A percentile compares a stretch with the other conserved stretches of the same genome.
Conservation (phyloP, 2,329 filamentous ascomycete genomes). For the Colletotrichum liriopes region DNA sequence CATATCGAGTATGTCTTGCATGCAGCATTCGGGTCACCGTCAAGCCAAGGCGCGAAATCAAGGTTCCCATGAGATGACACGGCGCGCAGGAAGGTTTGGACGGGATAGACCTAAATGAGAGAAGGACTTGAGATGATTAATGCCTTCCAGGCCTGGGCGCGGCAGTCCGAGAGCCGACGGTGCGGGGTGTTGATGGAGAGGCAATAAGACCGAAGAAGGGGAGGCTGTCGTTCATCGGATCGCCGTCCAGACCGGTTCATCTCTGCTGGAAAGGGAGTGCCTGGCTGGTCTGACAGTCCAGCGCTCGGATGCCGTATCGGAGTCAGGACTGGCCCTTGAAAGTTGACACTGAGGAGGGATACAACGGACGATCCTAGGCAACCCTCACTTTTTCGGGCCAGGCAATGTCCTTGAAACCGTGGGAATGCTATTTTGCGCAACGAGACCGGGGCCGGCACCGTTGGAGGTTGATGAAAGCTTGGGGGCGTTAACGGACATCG, state of each 20-base stretch:
- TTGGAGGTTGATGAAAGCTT: constrained; percentile 34
- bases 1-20: background rate
- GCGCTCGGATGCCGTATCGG: background rate
- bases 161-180: constrained; percentile 14
- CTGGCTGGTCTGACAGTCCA: background rate
- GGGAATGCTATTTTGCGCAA: background rate
- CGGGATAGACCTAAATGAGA: background rate
- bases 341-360: constrained; percentile 12
- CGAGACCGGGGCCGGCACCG: constrained; percentile 8
- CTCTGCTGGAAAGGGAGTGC: constrained; percentile 26
- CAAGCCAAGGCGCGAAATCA: constrained; percentile 1
- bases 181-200: background rate
- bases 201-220: background rate
- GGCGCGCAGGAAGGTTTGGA: background rate
- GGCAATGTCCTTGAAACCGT: constrained; percentile 17
- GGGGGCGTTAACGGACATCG: background rate
- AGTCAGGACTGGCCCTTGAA: background rate
- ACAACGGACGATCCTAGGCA: constrained; percentile 10
- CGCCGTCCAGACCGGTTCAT: constrained; percentile 23
- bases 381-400: background rate
- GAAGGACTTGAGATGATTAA: constrained; percentile 28
- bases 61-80: background rate
- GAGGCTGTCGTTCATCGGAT: constrained; percentile 32
- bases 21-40: background rate
- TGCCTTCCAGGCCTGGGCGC: constrained; percentile 6